Base-by-base conservation (phyloP, 2,329 filamentous ascomycete species). In the Pseudonectria foliicola region DNA sequence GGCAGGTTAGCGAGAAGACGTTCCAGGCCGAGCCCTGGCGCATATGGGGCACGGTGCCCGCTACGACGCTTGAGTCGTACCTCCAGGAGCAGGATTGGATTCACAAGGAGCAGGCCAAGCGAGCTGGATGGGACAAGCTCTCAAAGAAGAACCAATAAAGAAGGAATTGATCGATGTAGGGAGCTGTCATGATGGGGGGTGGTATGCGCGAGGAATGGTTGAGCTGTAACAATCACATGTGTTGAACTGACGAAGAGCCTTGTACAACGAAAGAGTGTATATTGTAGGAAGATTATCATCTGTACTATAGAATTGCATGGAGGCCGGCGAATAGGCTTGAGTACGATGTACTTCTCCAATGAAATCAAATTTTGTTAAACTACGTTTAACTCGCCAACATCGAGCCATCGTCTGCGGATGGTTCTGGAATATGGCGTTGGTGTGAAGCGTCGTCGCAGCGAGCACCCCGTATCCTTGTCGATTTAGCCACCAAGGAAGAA, bases 11-110 rank as follows among this genome's bases (percentile, higher is more conserved):
- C 50, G 61, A 59, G 30, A 57, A 52, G 35, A 73, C 71, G 13
- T 73, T 63, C 44, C 53, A 63, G 51, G 55, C 67, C 37, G 60
- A 56, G 18, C 63, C 68, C 3, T 86, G 82, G 82, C 68, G 65
- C 53, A 57, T 85, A 33, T 82, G 80, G 72, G 81, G 82, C 11
- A 81, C 75, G 13, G 62, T 75, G 21, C 56, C 69, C 27, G 68
- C 74, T 47, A 76, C 71, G 10, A 71, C 68, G 1, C 52, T 71
- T 3, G 61, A 73, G 41, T 44, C 38, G 5, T 67, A 58, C 28
- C 23, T 48, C 15, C 48, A 59, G 7, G 61, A 67, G 43, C 55
- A 58, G 48, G 52, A 55, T 13, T 49, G 58, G 34, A 47, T 60
- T 21, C 48, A 55, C 13, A 51, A 49, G 42, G 57, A 63, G 38